Evolutionary conservation across 768 basidiomycete genomes (phyloP).

Genomic region (Pilatotrama ljubarskyi): DNA sequence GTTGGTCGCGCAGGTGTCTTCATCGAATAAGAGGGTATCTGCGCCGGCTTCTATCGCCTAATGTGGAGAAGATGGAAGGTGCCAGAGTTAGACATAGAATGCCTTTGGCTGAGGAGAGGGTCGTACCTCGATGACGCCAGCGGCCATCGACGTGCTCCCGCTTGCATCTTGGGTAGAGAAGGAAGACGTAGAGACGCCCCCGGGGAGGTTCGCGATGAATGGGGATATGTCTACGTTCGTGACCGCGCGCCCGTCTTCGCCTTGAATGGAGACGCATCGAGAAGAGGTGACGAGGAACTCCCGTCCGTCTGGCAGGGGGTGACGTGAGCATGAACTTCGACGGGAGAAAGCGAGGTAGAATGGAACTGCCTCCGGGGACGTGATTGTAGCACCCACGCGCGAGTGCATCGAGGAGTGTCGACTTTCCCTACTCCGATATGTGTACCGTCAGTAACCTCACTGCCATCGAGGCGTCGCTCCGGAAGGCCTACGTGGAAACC

Average conservation of each 20-base stretch:
- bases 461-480: not conserved
- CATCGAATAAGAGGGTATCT: conserved; percentile 21
- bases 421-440: too few species aligned
- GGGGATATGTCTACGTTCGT: conserved; percentile 22
- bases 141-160: conserved; percentile 25
- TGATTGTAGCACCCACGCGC: conserved; percentile 23
- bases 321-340: not conserved
- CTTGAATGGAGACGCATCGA: conserved; percentile 12
- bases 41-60: conserved; percentile 21
- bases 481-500: conserved; percentile 16
- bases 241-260: conserved; percentile 23
- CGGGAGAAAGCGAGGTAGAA: not conserved
- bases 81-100: too few species aligned
- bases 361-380: conserved; percentile 11
- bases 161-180: conserved; percentile 25
- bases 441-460: too few species aligned
- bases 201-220: conserved; percentile 20
- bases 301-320: conserved; percentile 13
- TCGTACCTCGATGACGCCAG: conserved; percentile 19
- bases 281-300: conserved; percentile 21
- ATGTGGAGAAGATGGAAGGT: too few species aligned
- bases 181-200: conserved; percentile 9
- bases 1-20: conserved; percentile 25
- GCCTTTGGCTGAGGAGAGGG: not conserved
- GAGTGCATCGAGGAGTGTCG: conserved; percentile 20